Conservation (phyloP, 2,329 filamentous ascomycete species). For the Aspergillus glaucus region DNA sequence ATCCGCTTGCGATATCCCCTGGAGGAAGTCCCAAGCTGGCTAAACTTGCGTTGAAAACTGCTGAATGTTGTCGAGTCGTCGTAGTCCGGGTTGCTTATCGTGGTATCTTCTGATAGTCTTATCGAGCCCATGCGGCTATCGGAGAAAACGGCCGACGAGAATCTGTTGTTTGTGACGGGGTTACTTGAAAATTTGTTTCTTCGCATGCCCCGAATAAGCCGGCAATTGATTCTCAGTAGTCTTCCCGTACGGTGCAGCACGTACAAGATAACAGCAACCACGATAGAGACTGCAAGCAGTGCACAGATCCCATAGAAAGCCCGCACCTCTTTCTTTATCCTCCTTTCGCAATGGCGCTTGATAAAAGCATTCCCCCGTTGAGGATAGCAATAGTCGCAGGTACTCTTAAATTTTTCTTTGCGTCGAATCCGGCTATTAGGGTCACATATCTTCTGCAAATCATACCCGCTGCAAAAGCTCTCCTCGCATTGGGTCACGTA, state of each 20-base stretch:
- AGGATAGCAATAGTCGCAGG: conserved; percentile 12
- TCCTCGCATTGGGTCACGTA: conserved; percentile 6
- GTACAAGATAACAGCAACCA: conserved; percentile 6
- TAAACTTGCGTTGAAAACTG: conserved; percentile 5
- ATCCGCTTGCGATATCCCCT: conserved; percentile 10
- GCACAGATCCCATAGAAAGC: conserved; percentile 11
- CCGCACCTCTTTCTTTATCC: conserved; percentile 6
- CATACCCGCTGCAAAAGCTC: conserved; percentile 6
- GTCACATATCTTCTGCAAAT: conserved; percentile 6
- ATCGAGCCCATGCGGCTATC: not conserved
- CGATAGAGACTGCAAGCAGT: conserved; percentile 5
- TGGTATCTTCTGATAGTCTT: not conserved
- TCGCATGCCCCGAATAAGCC: conserved; percentile 3
- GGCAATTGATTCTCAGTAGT: not conserved
- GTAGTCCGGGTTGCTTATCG: not conserved
- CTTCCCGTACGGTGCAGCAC: conserved; percentile 4
- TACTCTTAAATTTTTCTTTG: conserved; percentile 2
- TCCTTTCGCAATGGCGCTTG: conserved; percentile 8
- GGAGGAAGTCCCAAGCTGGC: conserved; percentile 6
- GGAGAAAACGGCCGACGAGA: not conserved
- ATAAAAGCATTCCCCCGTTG: conserved; percentile 6
- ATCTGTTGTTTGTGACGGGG: not conserved
- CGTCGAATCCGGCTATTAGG: not conserved
- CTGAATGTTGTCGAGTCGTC: conserved; percentile 1
- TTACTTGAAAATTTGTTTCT: not conserved